phyloP scores from a whole-genome alignment of 768 basidiomycete species.

The Amanita inopinata region DNA sequence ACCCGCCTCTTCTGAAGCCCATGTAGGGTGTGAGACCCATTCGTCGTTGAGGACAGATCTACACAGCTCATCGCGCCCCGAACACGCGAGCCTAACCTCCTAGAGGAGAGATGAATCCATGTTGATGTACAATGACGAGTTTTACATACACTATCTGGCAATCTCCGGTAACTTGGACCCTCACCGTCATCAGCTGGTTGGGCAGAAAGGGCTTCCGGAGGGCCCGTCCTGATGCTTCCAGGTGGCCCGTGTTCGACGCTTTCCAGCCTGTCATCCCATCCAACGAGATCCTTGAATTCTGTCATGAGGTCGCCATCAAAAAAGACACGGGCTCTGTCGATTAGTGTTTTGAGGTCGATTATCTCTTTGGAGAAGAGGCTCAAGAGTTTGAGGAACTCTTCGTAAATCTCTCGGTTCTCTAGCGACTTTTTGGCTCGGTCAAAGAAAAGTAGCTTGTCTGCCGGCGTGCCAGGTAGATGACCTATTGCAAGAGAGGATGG shows the following conservation, averaged over 20 bases:
- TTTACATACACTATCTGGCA: slow-evolving; percentile 75
- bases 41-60: slow-evolving; percentile 94
- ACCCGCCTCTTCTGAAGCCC: slow-evolving; percentile 94
- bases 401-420: slow-evolving; percentile 69
- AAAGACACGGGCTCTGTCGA: slow-evolving; percentile 75
- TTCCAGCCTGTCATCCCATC: slow-evolving; percentile 60
- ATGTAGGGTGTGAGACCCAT: slow-evolving; percentile 98
- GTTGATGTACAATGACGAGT: slow-evolving; percentile 2
- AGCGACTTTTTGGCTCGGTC: slow-evolving; percentile 81
- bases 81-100: slow-evolving; percentile 88
- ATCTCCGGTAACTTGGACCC: slow-evolving; percentile 88
- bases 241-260: slow-evolving; percentile 62
- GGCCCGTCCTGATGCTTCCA: slow-evolving; percentile 66
- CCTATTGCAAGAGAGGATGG: slow-evolving; percentile 19
- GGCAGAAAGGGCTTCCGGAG: slow-evolving; percentile 69
- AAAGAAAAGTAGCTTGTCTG: slow-evolving; percentile 87
- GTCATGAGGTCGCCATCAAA: slow-evolving; percentile 70
- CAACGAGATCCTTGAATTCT: slow-evolving; percentile 82
- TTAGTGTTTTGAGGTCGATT: slow-evolving; percentile 74
- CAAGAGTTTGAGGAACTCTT: slow-evolving; percentile 92
- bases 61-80: slow-evolving; percentile 88
- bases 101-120: slow-evolving; percentile 21
- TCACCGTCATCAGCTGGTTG: slow-evolving; percentile 75
- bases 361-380: slow-evolving; percentile 88
- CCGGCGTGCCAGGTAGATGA: slow-evolving; percentile 27